phyloP scores from a whole-genome alignment of 169 alveolate genomes.

The Eimeria necatrix region DNA sequence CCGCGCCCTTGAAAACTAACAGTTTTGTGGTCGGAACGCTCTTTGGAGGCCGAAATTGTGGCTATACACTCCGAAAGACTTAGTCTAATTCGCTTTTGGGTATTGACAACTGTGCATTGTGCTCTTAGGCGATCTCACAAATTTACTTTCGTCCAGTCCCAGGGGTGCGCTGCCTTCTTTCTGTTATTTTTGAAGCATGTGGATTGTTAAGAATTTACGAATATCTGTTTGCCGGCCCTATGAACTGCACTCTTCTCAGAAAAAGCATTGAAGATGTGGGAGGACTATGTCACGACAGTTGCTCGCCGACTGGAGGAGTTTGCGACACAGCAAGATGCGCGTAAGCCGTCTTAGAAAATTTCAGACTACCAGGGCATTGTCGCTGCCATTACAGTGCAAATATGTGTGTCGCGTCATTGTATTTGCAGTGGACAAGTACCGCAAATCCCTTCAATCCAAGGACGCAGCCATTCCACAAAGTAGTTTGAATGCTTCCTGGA shows the following conservation, averaged over 20 bases:
- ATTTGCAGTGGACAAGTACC: conserved; percentile 43
- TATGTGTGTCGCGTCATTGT: background rate
- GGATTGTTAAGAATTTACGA: no score
- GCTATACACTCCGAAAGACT: background rate
- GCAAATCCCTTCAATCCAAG: conserved; percentile 39
- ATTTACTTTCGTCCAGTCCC: background rate
- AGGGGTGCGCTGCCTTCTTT: background rate
- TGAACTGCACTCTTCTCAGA: background rate
- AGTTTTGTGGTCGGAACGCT: background rate
- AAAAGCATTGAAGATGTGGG: conserved; percentile 61
- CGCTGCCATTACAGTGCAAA: background rate
- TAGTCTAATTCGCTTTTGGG: background rate
- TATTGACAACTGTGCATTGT: background rate
- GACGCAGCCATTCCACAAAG: conserved; percentile 48
- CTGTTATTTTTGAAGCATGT: background rate
- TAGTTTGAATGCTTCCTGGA: conserved; percentile 36
- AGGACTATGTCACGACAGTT: conserved; percentile 56
- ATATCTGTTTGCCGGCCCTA: no score
- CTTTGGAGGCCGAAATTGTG: background rate
- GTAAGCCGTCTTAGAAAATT: background rate
- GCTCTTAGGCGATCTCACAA: conserved; percentile 43
- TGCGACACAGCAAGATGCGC: conserved; percentile 39
- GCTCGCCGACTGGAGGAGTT: conserved; percentile 51
- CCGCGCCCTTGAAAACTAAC: background rate
- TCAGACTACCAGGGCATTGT: background rate